A percentile compares a stretch with the other conserved stretches of the same genome.
phyloP scores from a whole-genome alignment of 2,329 filamentous ascomycete genomes.

The Daldinia sp. region DNA sequence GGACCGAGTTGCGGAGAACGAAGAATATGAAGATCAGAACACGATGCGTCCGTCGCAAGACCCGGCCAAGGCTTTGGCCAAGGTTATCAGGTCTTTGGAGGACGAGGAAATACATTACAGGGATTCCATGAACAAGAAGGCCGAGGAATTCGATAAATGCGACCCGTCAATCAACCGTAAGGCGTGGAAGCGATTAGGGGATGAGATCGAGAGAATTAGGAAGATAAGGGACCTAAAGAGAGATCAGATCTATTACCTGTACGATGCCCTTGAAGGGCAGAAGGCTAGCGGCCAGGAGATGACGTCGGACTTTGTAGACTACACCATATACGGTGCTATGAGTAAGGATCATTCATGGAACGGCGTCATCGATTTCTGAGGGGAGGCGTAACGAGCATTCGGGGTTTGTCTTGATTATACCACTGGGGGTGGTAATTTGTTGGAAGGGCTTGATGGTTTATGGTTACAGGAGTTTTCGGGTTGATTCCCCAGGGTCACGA shows the following conservation, averaged over 20 bases:
- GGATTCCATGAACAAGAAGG: slow-evolving; percentile 69
- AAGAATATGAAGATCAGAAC: slow-evolving; percentile 59
- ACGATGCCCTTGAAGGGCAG: slow-evolving; percentile 85
- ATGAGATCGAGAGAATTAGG: slow-evolving; percentile 68
- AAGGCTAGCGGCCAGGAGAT: slow-evolving; percentile 71
- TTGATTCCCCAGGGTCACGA: slow-evolving; percentile 25
- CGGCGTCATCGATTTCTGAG: slow-evolving; percentile 42
- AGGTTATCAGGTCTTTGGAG: slow-evolving; percentile 82
- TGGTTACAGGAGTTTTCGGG: slow-evolving; percentile 10
- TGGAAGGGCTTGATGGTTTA: not conserved
- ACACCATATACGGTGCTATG: slow-evolving; percentile 66
- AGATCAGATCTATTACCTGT: slow-evolving; percentile 81
- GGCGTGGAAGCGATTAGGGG: slow-evolving; percentile 67
- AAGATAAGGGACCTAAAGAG: slow-evolving; percentile 75
- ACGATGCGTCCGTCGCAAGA: slow-evolving; percentile 73
- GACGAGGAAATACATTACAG: slow-evolving; percentile 83
- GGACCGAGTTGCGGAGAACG: slow-evolving; percentile 58
- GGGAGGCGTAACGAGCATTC: not conserved
- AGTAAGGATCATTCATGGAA: slow-evolving; percentile 46
- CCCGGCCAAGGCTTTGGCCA: slow-evolving; percentile 76
- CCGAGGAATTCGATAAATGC: slow-evolving; percentile 69
- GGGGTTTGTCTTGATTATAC: slow-evolving; percentile 3
- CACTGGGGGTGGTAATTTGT: not conserved
- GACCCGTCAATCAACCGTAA: slow-evolving; percentile 73
- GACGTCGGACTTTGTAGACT: slow-evolving; percentile 68